phyloP scores from a whole-genome alignment of 495 filamentous ascomycete genomes.

The Penicillium daleae region DNA sequence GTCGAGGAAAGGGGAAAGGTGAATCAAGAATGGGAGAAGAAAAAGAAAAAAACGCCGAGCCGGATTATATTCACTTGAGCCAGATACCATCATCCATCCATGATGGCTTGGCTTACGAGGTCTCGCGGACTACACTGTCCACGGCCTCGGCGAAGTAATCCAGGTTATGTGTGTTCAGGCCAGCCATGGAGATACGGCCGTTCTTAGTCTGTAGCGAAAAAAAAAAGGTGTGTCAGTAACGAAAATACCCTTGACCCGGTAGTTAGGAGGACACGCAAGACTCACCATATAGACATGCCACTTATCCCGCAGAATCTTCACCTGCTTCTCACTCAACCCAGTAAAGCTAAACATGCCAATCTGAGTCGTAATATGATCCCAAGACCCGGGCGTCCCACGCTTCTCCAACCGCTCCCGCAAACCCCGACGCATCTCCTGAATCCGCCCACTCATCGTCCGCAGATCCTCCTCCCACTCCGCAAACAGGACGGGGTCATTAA shows the following conservation, averaged over 20 bases:
- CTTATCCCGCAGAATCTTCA: slow-evolving; percentile 75
- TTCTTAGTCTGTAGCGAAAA: slow-evolving; percentile 94
- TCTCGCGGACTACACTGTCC: slow-evolving; percentile 80
- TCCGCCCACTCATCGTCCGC: slow-evolving; percentile 90
- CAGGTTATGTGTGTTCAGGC: slow-evolving; percentile 86
- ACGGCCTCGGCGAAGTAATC: slow-evolving; percentile 91
- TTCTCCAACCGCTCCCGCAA: slow-evolving; percentile 78
- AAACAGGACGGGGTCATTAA: slow-evolving; percentile 84
- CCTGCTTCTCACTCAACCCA: slow-evolving; percentile 83
- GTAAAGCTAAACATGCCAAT: slow-evolving; percentile 99
- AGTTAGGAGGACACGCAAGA: no score
- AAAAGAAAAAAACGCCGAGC: slow-evolving; percentile 11
- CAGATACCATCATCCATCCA: no score
- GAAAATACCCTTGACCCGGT: no score
- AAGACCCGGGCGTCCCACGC: slow-evolving; percentile 79
- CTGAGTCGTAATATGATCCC: slow-evolving; percentile 97
- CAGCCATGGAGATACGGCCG: slow-evolving; percentile 95
- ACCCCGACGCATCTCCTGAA: slow-evolving; percentile 82
- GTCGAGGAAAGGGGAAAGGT: slow-evolving; percentile 12
- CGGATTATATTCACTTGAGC: slow-evolving; percentile 4
- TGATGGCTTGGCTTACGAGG: slow-evolving; percentile 29
- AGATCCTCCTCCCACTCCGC: slow-evolving; percentile 94
- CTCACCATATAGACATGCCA: slow-evolving; percentile 87
- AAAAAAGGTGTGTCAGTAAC: background rate
- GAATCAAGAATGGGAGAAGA: background rate